Evolutionary conservation across 768 basidiomycete species (phyloP).

Genomic region (Lentinula edodes): DNA sequence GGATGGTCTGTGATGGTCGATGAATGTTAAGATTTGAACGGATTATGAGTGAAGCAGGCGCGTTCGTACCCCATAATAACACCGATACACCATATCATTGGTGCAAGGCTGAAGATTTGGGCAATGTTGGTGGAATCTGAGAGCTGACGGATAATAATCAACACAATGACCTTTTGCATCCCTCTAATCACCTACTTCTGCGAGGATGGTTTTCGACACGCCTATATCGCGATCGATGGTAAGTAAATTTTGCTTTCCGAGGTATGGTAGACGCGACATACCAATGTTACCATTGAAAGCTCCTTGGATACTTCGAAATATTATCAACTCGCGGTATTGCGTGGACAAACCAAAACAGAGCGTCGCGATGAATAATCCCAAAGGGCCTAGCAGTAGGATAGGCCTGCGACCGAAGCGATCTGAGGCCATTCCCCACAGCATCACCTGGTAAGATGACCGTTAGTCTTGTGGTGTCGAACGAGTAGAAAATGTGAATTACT

Average conservation of each 20-base stretch:
- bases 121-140: slow-evolving; percentile 22
- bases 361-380: slow-evolving; percentile 21
- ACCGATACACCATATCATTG: slow-evolving; percentile 23
- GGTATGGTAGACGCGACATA: slow-evolving; percentile 17
- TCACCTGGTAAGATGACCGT: slow-evolving; percentile 15
- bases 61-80: slow-evolving; percentile 17
- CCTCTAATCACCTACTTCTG: background rate
- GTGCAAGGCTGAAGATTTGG: slow-evolving; percentile 20
- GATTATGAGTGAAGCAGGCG: background rate
- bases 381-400: slow-evolving; percentile 22
- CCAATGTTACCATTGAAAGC: slow-evolving; percentile 29
- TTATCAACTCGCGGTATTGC: slow-evolving; percentile 17
- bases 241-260: background rate
- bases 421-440: slow-evolving; percentile 23
- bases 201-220: background rate
- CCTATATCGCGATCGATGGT: background rate
- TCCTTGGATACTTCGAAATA: slow-evolving; percentile 21
- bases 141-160: slow-evolving; percentile 13
- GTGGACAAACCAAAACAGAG: slow-evolving; percentile 25
- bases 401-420: slow-evolving; percentile 25
- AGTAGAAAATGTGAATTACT: background rate
- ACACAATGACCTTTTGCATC: too few species aligned
- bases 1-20: slow-evolving; percentile 14
- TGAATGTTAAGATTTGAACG: background rate
- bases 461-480: slow-evolving; percentile 8